Evolutionary conservation across 495 filamentous ascomycete species (phyloP).

Genomic region (Halenospora varia): DNA sequence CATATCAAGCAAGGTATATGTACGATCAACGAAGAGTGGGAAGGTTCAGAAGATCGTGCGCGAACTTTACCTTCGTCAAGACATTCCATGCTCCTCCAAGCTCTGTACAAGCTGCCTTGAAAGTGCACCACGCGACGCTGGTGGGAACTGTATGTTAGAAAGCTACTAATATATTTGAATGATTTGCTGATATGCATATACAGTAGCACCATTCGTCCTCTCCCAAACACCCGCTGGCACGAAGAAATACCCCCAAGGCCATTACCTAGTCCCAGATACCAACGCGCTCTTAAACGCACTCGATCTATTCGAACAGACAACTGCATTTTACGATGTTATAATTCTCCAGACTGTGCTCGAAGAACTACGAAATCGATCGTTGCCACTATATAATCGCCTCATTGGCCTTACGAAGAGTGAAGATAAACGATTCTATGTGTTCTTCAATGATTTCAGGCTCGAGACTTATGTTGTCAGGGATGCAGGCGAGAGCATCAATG

Average conservation of each 20-base stretch:
- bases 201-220: constrained; percentile 78
- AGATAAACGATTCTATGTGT: constrained; percentile 95
- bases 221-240: constrained; percentile 84
- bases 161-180: not conserved
- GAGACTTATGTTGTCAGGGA: constrained; percentile 82
- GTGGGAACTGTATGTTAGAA: constrained; percentile 60
- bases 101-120: constrained; percentile 72
- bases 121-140: constrained; percentile 70
- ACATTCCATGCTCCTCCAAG: constrained; percentile 95
- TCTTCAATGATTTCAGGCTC: constrained; percentile 95
- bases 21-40: constrained; percentile 86
- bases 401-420: constrained; percentile 86
- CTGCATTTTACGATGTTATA: constrained; percentile 91
- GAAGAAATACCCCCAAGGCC: constrained; percentile 73
- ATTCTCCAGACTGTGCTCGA: constrained; percentile 94
- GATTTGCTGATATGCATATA: not conserved
- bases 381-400: constrained; percentile 92
- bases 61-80: constrained; percentile 90
- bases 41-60: constrained; percentile 98
- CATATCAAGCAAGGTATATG: constrained; percentile 88
- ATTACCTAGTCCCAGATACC: constrained; percentile 94
- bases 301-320: constrained; percentile 90
- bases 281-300: constrained; percentile 94
- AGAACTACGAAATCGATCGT: constrained; percentile 86
- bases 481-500: constrained; percentile 85